Conservation (phyloP, 2,329 filamentous ascomycete genomes). For the Aspergillus bombycis region DNA sequence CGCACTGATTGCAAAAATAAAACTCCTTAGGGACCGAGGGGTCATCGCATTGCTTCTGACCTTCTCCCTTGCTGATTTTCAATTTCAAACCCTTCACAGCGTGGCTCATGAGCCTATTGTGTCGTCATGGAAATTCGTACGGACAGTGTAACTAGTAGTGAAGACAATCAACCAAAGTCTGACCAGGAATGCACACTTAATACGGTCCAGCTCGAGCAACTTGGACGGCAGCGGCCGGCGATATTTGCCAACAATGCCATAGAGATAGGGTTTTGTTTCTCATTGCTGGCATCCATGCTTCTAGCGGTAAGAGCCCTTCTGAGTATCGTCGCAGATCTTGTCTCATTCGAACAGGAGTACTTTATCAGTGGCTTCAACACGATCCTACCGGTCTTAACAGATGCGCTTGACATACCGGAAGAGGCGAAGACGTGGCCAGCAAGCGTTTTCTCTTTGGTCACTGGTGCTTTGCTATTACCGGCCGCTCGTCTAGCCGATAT, state of each 20-base stretch:
- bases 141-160: neutral
- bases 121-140: neutral
- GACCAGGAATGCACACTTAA: neutral
- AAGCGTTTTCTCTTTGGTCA: slow-evolving; percentile 17
- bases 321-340: neutral
- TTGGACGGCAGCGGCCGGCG: neutral
- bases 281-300: neutral
- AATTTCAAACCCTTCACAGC: neutral
- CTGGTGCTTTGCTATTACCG: slow-evolving; percentile 11
- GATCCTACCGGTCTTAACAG: slow-evolving; percentile 9
- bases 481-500: slow-evolving; percentile 12
- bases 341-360: neutral
- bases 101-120: neutral
- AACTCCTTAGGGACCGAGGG: neutral
- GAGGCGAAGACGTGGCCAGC: slow-evolving; percentile 14
- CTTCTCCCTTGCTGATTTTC: neutral
- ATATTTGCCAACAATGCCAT: neutral
- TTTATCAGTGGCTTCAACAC: slow-evolving; percentile 7
- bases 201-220: neutral
- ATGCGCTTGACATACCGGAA: slow-evolving; percentile 8
- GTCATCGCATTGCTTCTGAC: neutral
- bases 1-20: neutral
- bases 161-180: neutral
- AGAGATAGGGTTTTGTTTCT: neutral
- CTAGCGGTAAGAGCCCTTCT: neutral